These are phyloP conservation scores for Geotrichum aggregatum DNA, from an alignment of 1,139 yeast species.

Conservation along the genomic window DNA sequence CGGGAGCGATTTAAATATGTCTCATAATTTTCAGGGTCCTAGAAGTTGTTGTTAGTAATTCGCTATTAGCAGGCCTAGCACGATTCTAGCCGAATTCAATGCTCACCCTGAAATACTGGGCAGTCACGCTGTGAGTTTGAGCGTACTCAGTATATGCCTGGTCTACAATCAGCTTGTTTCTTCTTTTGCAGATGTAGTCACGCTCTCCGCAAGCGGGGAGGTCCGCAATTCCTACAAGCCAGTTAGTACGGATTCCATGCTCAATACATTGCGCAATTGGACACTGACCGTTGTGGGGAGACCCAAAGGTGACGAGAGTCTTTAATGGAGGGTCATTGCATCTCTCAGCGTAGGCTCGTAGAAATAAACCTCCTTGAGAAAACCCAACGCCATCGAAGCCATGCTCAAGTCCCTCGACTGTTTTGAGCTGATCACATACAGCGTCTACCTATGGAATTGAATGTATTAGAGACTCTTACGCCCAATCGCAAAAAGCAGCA, in stretches of 20 bases:
- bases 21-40: slow-evolving; percentile 43
- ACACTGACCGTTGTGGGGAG: slow-evolving; percentile 68
- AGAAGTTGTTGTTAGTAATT: neutral
- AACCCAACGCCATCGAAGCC: slow-evolving; percentile 78
- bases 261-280: neutral
- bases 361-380: slow-evolving; percentile 76
- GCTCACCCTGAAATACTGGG: slow-evolving; percentile 62
- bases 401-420: slow-evolving; percentile 42
- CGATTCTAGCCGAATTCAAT: neutral
- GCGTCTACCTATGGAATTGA: slow-evolving; percentile 25
- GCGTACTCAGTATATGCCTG: slow-evolving; percentile 60
- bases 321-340: slow-evolving; percentile 50
- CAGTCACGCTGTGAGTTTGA: slow-evolving; percentile 60
- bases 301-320: slow-evolving; percentile 67
- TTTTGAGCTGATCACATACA: slow-evolving; percentile 45
- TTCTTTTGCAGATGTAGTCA: slow-evolving; percentile 60
- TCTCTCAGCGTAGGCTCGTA: slow-evolving; percentile 60
- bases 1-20: slow-evolving; percentile 49
- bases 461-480: neutral
- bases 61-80: no score
- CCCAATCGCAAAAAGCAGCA: neutral
- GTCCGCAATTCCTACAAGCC: slow-evolving; percentile 46
- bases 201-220: slow-evolving; percentile 56
- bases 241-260: neutral
- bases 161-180: slow-evolving; percentile 52